phyloP scores from a whole-genome alignment of 2,329 filamentous ascomycete species.

The Diaporthe nobilis region DNA sequence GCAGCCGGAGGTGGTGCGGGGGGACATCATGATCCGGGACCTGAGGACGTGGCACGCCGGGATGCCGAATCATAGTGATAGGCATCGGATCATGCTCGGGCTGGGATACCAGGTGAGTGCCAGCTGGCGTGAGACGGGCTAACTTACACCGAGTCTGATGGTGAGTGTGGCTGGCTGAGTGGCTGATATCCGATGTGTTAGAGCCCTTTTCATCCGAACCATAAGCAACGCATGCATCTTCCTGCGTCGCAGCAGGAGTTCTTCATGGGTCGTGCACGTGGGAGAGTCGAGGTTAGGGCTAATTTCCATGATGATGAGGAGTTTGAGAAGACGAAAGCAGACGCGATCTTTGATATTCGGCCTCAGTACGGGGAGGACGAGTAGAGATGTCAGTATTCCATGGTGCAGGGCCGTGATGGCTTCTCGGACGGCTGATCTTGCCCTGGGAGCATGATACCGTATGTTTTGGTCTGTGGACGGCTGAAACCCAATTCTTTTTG shows the following conservation, averaged over 20 bases:
- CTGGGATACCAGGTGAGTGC: conserved; percentile 46
- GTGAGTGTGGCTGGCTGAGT: background rate
- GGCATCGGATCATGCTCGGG: conserved; percentile 49
- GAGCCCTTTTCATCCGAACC: conserved; percentile 45
- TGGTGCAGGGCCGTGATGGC: no score
- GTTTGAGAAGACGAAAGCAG: conserved; percentile 35
- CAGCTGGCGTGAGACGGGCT: background rate
- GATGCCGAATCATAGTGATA: conserved; percentile 50
- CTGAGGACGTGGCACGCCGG: conserved; percentile 51
- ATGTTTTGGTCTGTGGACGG: background rate
- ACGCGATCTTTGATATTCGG: conserved; percentile 41
- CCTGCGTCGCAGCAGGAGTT: conserved; percentile 42
- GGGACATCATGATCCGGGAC: conserved; percentile 51
- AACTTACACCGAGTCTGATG: no score
- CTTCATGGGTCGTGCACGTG: conserved; percentile 41
- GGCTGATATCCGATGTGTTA: background rate
- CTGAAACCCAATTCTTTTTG: background rate
- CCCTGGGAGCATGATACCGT: background rate
- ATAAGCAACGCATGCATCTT: conserved; percentile 44
- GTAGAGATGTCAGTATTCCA: background rate
- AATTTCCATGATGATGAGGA: conserved; percentile 43
- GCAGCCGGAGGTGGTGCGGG: conserved; percentile 45
- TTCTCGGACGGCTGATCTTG: background rate
- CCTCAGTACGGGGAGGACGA: conserved; percentile 35
- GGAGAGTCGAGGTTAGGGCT: conserved; percentile 44